Evolutionary conservation across 805 yeast genomes (phyloP), one percentile per base, ranked within the genome.

Genomic region (Candida silvicultrix): DNA sequence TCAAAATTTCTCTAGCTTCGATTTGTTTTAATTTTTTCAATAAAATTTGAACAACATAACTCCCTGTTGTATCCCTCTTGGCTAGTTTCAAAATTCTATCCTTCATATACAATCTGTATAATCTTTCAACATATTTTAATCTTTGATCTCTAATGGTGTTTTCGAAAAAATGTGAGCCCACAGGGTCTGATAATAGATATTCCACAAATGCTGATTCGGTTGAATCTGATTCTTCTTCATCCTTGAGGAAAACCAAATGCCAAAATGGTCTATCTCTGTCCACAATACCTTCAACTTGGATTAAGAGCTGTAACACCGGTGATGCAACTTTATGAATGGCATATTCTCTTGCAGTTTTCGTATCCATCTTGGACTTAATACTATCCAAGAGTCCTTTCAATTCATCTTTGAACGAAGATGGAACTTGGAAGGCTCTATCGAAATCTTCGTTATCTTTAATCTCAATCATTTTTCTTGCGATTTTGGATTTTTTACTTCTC

Each of bases 141-240:
- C 94, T 80, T 50, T 83, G 81, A 48, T 75, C 77, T 41, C 75
- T 78, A 43, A 90, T 70, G 11, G 81, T 75, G 18, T 82, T 75
- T 63, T 94, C 89, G 23, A 92, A 70, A 69, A 94, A 92, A 65
- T 89, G 97, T 1, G 95, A 85, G 0, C 98, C 99, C n/a, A 90
- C 88, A 1, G 95, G 72, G 59, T 89, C 96, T 9, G 94, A 79
- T 34, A 92, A 67, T 45, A 90, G 70, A 57, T 85, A 85, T 60
- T 89, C 96, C 28, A 90, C 82, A 62, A 85, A 89, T 0, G 94
- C 80, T 51, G 78, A 90, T 56, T 86, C 94, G 47, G 78, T 74
- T 1, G 77, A 44, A 50, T 83, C 81, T 43, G 65, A 71, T 22
- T 73, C 80, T 3, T 70, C 77, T 14, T 69, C 67, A 11, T 74